Evolutionary conservation across 2,329 filamentous ascomycete species (phyloP).

Genomic region (Blastomyces parvus): DNA sequence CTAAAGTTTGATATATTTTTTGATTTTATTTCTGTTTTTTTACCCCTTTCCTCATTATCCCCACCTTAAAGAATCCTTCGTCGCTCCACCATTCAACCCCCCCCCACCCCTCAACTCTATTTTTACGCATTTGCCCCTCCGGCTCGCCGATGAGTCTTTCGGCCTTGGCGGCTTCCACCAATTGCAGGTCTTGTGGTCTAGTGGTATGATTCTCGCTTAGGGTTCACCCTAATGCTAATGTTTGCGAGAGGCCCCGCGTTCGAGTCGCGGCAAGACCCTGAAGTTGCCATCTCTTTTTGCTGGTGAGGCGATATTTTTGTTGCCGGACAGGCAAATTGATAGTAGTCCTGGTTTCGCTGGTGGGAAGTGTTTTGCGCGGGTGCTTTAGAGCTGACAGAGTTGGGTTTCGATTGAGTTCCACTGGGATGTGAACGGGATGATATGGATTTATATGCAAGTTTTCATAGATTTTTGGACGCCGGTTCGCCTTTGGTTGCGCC

Average conservation of each 20-base stretch:
- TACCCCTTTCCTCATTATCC: neutral
- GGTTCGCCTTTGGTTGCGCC: neutral
- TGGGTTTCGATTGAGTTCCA: neutral
- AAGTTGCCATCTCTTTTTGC: neutral
- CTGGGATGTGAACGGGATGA: neutral
- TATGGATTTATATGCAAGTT: neutral
- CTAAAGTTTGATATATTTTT: neutral
- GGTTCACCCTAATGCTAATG: conserved; percentile 15
- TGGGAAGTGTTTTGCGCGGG: neutral
- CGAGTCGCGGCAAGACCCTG: conserved; percentile 10
- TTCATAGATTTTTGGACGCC: neutral
- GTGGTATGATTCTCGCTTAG: conserved; percentile 27
- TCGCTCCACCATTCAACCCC: neutral
- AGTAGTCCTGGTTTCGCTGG: neutral
- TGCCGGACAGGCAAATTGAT: neutral
- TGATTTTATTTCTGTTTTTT: neutral
- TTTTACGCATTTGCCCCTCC: neutral
- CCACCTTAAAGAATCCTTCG: too few species aligned
- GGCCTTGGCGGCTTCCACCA: neutral
- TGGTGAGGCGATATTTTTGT: neutral
- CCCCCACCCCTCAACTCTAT: neutral
- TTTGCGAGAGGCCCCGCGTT: conserved; percentile 10
- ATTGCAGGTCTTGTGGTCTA: neutral
- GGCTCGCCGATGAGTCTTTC: neutral
- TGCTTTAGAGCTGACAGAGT: neutral